These are phyloP conservation scores for Cutaneotrichosporon arboriforme DNA, from an alignment of 1,284 basidiomycete genomes.

Conservation along the genomic window DNA sequence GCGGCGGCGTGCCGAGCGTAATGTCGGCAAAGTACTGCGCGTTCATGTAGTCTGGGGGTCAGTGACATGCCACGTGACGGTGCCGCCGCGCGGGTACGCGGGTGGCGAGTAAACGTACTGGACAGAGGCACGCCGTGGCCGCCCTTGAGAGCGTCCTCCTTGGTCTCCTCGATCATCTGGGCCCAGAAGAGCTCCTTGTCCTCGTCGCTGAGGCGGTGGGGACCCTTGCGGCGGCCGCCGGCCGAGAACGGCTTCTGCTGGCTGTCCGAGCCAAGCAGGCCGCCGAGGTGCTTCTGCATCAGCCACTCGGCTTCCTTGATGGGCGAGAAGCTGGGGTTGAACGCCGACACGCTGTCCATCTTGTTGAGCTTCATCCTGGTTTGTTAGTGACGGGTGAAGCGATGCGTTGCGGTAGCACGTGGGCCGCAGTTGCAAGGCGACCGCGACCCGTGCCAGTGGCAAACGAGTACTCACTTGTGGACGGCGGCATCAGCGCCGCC, in stretches of 20 bases:
- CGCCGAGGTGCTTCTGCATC: conserved; percentile 69
- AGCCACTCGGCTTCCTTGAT: conserved; percentile 72
- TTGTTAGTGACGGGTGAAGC: not conserved
- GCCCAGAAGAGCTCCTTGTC: conserved; percentile 73
- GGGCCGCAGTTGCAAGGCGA: not conserved
- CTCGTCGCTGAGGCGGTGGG: conserved; percentile 53
- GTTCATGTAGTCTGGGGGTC: conserved; percentile 79
- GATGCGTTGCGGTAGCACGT: no score
- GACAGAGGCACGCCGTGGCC: conserved; percentile 85
- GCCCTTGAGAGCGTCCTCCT: conserved; percentile 53
- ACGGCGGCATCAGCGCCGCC: conserved; percentile 42
- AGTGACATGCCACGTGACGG: not conserved
- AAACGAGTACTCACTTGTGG: conserved; percentile 36
- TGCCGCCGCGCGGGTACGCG: not conserved
- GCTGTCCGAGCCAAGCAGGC: conserved; percentile 17
- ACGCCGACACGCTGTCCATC: conserved; percentile 52
- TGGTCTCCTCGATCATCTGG: conserved; percentile 54
- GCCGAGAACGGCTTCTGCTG: conserved; percentile 58
- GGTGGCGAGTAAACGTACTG: conserved; percentile 57
- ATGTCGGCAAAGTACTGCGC: conserved; percentile 96
- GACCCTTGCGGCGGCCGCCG: conserved; percentile 56
- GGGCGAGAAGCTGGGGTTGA: conserved; percentile 52
- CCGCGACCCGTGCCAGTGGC: no score
- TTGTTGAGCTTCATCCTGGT: conserved; percentile 79
- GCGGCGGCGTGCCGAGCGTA: conserved; percentile 57